These are phyloP conservation scores for Polygonum aviculare DNA, from an alignment of 148 eudicot genomes.

Conservation along the genomic window DNA sequence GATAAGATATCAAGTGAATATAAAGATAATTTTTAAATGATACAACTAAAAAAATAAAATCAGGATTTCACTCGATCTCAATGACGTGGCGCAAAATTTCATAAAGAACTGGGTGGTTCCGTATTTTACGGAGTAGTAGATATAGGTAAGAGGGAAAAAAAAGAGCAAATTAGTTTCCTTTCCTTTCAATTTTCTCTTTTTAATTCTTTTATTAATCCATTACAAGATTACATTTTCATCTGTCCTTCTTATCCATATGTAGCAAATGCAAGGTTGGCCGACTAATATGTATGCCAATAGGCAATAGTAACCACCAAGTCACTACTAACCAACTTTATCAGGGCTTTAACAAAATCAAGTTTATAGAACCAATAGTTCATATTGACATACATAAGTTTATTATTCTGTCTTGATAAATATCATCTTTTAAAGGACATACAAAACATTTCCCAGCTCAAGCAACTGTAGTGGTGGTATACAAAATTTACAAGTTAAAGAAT, in stretches of 20 bases:
- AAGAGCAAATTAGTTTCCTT: background rate
- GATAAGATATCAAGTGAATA: too few relatives aligned
- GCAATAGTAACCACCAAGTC: too few relatives aligned
- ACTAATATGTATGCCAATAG: background rate
- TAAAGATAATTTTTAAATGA: too few relatives aligned
- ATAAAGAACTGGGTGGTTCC: too few relatives aligned
- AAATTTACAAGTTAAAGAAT: background rate
- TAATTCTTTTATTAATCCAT: background rate
- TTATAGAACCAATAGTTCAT: background rate
- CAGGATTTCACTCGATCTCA: too few relatives aligned
- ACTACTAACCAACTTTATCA: background rate
- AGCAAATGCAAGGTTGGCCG: background rate
- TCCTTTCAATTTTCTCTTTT: background rate
- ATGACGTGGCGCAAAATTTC: too few relatives aligned
- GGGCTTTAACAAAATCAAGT: background rate
- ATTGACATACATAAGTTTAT: background rate
- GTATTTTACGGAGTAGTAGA: too few relatives aligned
- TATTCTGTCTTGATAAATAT: background rate
- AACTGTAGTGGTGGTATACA: background rate
- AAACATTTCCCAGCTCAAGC: background rate
- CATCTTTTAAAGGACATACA: background rate
- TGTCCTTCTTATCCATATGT: background rate
- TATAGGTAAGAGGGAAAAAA: background rate
- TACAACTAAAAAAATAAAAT: too few relatives aligned
- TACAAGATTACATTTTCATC: background rate